Evolutionary conservation across 441 rosid genomes (phyloP).

Genomic region (Lepidium campestre): DNA sequence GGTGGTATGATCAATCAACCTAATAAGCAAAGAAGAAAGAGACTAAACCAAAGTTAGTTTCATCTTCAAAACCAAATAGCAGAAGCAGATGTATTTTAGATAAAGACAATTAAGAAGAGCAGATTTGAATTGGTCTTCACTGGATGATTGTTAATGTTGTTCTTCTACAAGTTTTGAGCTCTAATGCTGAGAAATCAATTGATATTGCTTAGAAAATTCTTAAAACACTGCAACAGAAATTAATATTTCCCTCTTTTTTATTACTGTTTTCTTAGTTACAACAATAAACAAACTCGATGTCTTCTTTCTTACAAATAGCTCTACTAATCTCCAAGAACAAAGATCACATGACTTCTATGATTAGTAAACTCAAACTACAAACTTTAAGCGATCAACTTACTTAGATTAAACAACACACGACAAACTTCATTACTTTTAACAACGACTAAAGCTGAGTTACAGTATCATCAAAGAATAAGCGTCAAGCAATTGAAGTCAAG

Average conservation of each 20-base stretch:
- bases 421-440: background rate
- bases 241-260: background rate
- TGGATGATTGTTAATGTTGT: background rate
- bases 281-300: background rate
- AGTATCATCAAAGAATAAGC: constrained; percentile 13
- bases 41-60: constrained; percentile 7
- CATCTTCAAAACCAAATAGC: background rate
- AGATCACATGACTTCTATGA: constrained; percentile 2
- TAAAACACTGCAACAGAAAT: background rate
- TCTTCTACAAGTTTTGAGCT: background rate
- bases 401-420: background rate
- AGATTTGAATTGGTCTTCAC: background rate
- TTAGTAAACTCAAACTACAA: constrained; percentile 16
- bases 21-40: constrained; percentile 2
- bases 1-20: constrained; percentile 19
- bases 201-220: background rate
- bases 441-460: background rate
- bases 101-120: background rate
- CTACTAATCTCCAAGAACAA: background rate
- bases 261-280: background rate
- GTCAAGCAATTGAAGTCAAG: constrained; percentile 13
- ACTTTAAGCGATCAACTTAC: background rate
- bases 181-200: background rate
- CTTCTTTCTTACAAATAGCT: background rate
- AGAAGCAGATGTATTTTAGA: background rate